Conservation (phyloP, 1,284 basidiomycete species). For the Naganishia sp. region DNA sequence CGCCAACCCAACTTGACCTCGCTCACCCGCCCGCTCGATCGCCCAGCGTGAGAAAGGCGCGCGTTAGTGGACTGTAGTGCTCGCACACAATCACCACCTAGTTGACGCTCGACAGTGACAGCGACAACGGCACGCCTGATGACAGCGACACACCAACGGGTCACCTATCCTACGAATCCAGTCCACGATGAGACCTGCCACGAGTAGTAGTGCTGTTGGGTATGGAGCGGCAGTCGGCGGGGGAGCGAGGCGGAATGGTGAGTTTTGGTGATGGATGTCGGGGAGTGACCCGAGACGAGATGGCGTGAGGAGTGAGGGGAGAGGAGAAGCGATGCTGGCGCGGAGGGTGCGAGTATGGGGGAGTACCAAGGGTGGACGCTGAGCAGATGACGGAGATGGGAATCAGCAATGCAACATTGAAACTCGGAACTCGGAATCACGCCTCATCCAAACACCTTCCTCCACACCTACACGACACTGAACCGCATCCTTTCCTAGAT, state of each 20-base stretch:
- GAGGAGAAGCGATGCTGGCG: constrained; percentile 6
- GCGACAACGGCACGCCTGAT: no score
- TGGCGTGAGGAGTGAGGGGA: neutral
- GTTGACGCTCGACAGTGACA: no score
- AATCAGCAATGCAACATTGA: neutral
- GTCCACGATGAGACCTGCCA: constrained; percentile 3
- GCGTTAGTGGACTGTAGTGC: no score
- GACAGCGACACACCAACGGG: neutral
- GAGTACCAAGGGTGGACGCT: neutral
- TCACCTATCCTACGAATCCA: neutral
- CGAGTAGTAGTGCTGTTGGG: neutral
- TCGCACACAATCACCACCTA: no score
- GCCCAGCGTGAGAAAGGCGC: no score
- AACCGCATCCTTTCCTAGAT: constrained; percentile 2
- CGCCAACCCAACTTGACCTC: neutral
- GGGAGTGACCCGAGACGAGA: neutral
- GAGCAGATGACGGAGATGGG: neutral
- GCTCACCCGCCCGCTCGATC: neutral
- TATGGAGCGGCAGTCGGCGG: neutral
- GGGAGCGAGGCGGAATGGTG: constrained; percentile 10
- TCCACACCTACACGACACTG: constrained; percentile 50
- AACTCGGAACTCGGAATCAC: neutral
- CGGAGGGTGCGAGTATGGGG: neutral
- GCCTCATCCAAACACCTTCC: constrained; percentile 27
- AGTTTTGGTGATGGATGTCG: neutral